phyloP scores from a whole-genome alignment of 495 filamentous ascomycete species.

The Aspergillus avenaceus region DNA sequence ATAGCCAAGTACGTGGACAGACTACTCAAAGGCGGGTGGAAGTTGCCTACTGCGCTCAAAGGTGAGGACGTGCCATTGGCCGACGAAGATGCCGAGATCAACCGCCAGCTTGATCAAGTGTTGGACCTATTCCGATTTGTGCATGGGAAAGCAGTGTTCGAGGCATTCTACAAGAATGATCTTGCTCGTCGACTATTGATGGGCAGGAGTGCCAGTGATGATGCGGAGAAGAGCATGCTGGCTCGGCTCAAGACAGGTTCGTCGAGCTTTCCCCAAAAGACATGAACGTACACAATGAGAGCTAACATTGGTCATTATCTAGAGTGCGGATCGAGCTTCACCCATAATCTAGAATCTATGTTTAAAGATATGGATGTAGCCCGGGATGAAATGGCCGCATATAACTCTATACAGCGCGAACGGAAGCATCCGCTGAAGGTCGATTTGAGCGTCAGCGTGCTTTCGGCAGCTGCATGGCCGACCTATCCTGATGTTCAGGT shows the following conservation, averaged over 20 bases:
- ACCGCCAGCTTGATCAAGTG: slow-evolving; percentile 83
- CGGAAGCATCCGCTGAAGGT: slow-evolving; percentile 49
- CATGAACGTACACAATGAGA: background rate
- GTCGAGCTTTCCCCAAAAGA: slow-evolving; percentile 2
- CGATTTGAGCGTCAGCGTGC: slow-evolving; percentile 81
- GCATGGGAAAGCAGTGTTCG: slow-evolving; percentile 95
- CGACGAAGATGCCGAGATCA: slow-evolving; percentile 87
- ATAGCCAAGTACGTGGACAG: slow-evolving; percentile 95
- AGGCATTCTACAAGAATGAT: slow-evolving; percentile 98
- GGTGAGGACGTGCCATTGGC: slow-evolving; percentile 52
- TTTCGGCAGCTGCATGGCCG: slow-evolving; percentile 87
- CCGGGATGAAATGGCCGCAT: slow-evolving; percentile 76
- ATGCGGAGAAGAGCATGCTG: slow-evolving; percentile 95
- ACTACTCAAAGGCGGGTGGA: slow-evolving; percentile 81
- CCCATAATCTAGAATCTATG: slow-evolving; percentile 97
- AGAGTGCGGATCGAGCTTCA: slow-evolving; percentile 92
- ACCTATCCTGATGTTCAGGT: slow-evolving; percentile 79
- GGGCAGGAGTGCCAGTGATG: slow-evolving; percentile 85
- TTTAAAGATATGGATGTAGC: slow-evolving; percentile 96
- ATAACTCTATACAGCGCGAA: slow-evolving; percentile 54
- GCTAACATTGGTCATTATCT: slow-evolving; percentile 1
- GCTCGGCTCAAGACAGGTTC: slow-evolving; percentile 74
- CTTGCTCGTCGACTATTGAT: slow-evolving; percentile 84
- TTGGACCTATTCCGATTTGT: slow-evolving; percentile 95
- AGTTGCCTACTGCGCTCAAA: slow-evolving; percentile 51